Percentiles rank a stretch among this genome's conserved stretches.
These are phyloP conservation scores for Gonium pectorale DNA, from an alignment of 139 green algal genomes.

Conservation along the genomic window DNA sequence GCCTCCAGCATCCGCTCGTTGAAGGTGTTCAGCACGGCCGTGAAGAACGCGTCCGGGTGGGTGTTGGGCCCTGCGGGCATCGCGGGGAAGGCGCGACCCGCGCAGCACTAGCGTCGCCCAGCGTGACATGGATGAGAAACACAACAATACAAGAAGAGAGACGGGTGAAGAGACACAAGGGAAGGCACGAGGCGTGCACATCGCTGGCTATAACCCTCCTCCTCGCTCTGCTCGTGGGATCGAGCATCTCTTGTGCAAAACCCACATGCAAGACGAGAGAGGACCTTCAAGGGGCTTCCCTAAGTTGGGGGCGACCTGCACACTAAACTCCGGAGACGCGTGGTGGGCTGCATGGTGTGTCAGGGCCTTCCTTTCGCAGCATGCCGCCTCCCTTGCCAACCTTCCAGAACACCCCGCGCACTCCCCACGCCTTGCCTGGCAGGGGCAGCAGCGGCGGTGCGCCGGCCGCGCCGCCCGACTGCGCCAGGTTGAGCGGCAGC, in stretches of 20 bases:
- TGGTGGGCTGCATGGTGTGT: too few relatives aligned
- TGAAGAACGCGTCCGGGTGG: background rate
- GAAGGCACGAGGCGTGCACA: background rate
- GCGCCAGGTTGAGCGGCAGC: constrained; percentile 16
- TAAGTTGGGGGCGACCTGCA: background rate
- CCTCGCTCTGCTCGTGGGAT: background rate
- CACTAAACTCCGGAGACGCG: too few relatives aligned
- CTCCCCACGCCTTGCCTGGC: background rate
- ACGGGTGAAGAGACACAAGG: background rate
- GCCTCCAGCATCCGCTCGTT: constrained; percentile 4
- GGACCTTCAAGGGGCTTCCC: background rate
- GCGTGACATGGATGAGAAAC: too few relatives aligned
- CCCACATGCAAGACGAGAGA: background rate
- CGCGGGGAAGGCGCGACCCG: background rate
- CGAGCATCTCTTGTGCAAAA: background rate
- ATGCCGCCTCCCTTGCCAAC: background rate
- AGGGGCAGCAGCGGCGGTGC: background rate
- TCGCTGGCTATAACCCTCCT: background rate
- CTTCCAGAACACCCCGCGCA: background rate
- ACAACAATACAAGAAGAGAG: background rate
- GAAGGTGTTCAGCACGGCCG: constrained; percentile 24
- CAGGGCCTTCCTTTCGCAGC: too few relatives aligned
- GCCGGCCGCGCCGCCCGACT: background rate
- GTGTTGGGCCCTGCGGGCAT: background rate
- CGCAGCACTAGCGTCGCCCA: too few relatives aligned